These are phyloP conservation scores for Pichia sp. DNA, from an alignment of 1,139 yeast genomes.

Conservation along the genomic window DNA sequence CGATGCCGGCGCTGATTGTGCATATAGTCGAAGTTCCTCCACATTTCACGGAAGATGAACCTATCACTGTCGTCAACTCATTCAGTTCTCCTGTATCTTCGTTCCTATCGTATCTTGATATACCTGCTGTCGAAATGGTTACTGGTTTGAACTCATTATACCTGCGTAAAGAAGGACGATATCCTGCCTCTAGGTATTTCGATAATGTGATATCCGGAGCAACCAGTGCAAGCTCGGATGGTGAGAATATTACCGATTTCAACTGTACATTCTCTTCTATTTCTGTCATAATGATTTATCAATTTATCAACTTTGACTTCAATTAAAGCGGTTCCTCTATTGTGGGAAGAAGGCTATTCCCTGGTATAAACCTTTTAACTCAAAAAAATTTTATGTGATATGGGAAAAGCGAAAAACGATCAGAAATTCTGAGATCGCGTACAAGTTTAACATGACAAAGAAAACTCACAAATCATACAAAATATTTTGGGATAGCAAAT, in stretches of 20 bases:
- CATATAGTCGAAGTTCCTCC: slow-evolving; percentile 79
- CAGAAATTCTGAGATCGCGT: slow-evolving; percentile 1
- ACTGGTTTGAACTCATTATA: slow-evolving; percentile 70
- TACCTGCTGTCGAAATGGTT: slow-evolving; percentile 41
- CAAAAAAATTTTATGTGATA: background rate
- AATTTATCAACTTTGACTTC: background rate
- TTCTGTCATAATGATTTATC: background rate
- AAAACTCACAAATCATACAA: background rate
- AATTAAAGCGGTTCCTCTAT: background rate
- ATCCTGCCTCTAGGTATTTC: slow-evolving; percentile 68
- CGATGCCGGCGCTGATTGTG: slow-evolving; percentile 67
- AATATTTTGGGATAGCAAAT: background rate
- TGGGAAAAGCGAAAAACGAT: background rate
- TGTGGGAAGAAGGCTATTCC: too few species aligned
- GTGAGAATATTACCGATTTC: slow-evolving; percentile 59
- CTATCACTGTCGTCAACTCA: slow-evolving; percentile 44
- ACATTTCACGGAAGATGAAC: slow-evolving; percentile 66
- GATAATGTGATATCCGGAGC: slow-evolving; percentile 83
- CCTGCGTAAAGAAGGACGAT: slow-evolving; percentile 68
- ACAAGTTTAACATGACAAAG: background rate
- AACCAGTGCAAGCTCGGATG: slow-evolving; percentile 75
- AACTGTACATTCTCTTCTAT: slow-evolving; percentile 12
- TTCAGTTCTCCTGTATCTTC: slow-evolving; percentile 6
- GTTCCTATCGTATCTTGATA: slow-evolving; percentile 37
- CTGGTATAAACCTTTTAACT: background rate